Conservation (phyloP, 495 filamentous ascomycete genomes). For the Hyaloscypha variabilis region DNA sequence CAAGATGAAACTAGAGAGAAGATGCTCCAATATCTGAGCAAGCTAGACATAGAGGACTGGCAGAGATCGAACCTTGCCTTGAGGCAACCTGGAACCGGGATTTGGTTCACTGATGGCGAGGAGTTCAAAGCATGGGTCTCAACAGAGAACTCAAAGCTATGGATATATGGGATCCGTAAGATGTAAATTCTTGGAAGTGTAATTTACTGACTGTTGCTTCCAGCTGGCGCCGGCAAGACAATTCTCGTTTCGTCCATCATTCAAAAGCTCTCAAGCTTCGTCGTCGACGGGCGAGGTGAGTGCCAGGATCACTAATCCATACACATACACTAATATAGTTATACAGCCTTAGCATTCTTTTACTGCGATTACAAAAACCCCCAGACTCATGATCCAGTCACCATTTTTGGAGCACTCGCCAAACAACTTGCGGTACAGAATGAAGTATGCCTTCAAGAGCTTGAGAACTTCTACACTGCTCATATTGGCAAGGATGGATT, state of each 20-base stretch:
- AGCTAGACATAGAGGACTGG: not conserved
- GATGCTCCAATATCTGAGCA: not conserved
- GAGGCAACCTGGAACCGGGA: conserved; percentile 15
- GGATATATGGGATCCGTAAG: conserved; percentile 16
- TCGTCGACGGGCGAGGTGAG: conserved; percentile 11
- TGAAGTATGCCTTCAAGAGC: conserved; percentile 31
- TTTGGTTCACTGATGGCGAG: conserved; percentile 13
- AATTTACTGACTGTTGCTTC: not conserved
- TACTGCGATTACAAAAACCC: conserved; percentile 44
- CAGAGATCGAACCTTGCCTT: not conserved
- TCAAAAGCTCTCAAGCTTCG: conserved; percentile 21
- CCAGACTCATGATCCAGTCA: conserved; percentile 30
- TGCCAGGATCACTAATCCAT: not conserved
- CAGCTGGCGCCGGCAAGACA: conserved; percentile 15
- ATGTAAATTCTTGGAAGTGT: not conserved
- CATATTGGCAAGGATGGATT: not conserved
- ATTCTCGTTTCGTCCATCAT: conserved; percentile 1
- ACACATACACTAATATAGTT: not conserved
- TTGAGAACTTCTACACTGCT: not conserved
- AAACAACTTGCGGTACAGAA: conserved; percentile 39
- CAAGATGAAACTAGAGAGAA: conserved; percentile 1
- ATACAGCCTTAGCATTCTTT: conserved; percentile 38
- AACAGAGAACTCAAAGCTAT: conserved; percentile 2
- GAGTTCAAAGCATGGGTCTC: conserved; percentile 11
- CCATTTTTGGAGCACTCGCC: conserved; percentile 39